Conservation (phyloP, 1,284 basidiomycete genomes). For the Trichosporon coremiiforme region DNA sequence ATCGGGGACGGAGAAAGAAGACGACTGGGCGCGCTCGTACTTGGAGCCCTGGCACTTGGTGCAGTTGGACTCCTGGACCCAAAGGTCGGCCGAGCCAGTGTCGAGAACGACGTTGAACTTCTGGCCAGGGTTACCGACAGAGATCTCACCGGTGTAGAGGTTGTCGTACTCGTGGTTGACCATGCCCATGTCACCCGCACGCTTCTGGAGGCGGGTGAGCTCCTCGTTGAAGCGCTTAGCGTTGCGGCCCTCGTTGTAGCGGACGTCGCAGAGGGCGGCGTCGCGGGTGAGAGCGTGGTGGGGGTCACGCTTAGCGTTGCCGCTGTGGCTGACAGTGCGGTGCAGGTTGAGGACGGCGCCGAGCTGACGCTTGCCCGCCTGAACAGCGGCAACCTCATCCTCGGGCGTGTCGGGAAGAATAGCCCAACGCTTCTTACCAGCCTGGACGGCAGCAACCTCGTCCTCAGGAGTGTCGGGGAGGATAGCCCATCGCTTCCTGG, state of each 20-base stretch:
- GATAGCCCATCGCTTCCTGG: conserved; percentile 14
- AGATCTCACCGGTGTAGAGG: conserved; percentile 52
- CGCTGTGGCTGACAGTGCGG: conserved; percentile 25
- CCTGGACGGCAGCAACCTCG: background rate
- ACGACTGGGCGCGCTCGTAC: conserved; percentile 29
- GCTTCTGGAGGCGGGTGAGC: conserved; percentile 12
- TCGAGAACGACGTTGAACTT: conserved; percentile 63
- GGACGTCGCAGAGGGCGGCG: conserved; percentile 42
- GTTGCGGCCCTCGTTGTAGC: conserved; percentile 44
- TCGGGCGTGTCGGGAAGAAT: conserved; percentile 17
- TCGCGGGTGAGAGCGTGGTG: conserved; percentile 41
- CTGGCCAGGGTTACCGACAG: conserved; percentile 58
- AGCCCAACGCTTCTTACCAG: conserved; percentile 14
- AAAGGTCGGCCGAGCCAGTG: conserved; percentile 64
- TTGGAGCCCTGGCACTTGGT: conserved; percentile 31
- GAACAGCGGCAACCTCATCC: background rate
- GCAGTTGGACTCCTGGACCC: conserved; percentile 50
- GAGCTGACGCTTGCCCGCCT: conserved; percentile 27
- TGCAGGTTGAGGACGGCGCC: conserved; percentile 29
- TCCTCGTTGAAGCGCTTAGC: conserved; percentile 28
- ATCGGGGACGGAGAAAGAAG: conserved; percentile 34
- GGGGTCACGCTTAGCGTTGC: conserved; percentile 35
- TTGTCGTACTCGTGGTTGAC: conserved; percentile 53
- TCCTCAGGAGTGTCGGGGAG: conserved; percentile 2
- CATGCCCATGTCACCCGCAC: conserved; percentile 17